phyloP scores from a whole-genome alignment of 2,329 filamentous ascomycete genomes.

The Ceratocystis smalleyi region DNA sequence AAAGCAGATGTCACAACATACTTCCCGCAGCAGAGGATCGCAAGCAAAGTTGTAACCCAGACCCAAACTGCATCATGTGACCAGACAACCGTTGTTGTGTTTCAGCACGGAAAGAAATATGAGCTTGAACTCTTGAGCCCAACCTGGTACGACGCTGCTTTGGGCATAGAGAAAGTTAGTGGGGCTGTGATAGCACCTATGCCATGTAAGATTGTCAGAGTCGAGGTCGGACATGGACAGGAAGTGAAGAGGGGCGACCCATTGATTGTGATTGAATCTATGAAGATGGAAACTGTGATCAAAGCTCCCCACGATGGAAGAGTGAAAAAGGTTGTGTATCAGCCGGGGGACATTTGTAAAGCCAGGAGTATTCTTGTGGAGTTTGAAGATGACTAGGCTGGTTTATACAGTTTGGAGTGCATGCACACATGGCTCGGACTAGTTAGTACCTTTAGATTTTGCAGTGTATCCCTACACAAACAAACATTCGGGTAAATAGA shows the following conservation, averaged over 20 bases:
- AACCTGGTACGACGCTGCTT: slow-evolving; percentile 71
- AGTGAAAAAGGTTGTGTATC: slow-evolving; percentile 57
- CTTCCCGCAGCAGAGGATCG: slow-evolving; percentile 65
- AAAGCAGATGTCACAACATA: slow-evolving; percentile 44
- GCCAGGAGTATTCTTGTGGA: slow-evolving; percentile 59
- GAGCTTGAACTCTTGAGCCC: slow-evolving; percentile 46
- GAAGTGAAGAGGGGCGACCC: slow-evolving; percentile 71
- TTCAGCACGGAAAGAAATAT: slow-evolving; percentile 51
- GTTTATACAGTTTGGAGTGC: too few relatives aligned
- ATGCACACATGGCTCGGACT: too few relatives aligned
- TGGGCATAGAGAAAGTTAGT: slow-evolving; percentile 63
- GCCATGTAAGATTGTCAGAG: slow-evolving; percentile 90
- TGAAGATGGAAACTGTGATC: slow-evolving; percentile 84
- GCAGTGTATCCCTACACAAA: too few relatives aligned
- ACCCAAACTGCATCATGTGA: slow-evolving; percentile 22
- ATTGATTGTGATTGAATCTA: slow-evolving; percentile 77
- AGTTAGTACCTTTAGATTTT: too few relatives aligned
- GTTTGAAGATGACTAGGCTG: slow-evolving; percentile 40
- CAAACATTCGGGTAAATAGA: too few relatives aligned
- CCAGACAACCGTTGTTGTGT: slow-evolving; percentile 45
- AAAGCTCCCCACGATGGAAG: slow-evolving; percentile 58
- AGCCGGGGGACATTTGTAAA: slow-evolving; percentile 65
- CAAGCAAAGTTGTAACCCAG: slow-evolving; percentile 56
- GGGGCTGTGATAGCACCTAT: slow-evolving; percentile 85
- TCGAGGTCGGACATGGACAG: slow-evolving; percentile 73